Percentiles rank a stretch among this genome's conserved stretches.
These are phyloP conservation scores for Pseudogymnoascus sp. DNA, from an alignment of 2,329 filamentous ascomycete species.

Conservation along the genomic window DNA sequence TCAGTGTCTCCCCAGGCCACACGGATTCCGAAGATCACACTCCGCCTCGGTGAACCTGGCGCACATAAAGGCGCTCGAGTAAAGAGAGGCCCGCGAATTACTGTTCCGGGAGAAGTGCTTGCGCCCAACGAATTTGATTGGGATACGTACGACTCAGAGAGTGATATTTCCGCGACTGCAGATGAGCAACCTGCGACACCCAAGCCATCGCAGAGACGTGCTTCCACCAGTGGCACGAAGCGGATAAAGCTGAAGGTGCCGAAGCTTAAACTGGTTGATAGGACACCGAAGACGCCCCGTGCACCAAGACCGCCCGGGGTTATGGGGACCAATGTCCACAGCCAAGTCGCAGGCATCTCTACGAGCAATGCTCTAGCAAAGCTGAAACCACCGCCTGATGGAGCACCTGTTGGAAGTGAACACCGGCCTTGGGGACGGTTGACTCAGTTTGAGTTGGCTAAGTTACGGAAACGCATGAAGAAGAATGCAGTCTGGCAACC, in stretches of 20 bases:
- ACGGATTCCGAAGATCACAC: constrained; percentile 41
- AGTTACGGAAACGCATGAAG: constrained; percentile 79
- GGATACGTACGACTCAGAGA: constrained; percentile 42
- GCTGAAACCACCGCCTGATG: constrained; percentile 51
- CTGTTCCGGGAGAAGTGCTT: constrained; percentile 58
- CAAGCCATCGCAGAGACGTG: constrained; percentile 20
- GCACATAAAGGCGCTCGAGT: constrained; percentile 21
- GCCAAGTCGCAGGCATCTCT: constrained; percentile 30
- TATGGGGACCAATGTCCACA: constrained; percentile 31
- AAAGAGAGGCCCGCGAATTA: constrained; percentile 47
- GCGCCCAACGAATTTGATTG: constrained; percentile 60
- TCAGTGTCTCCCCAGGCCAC: constrained; percentile 48
- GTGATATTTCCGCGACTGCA: constrained; percentile 21
- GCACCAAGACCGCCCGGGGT: constrained; percentile 26
- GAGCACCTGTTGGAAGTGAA: constrained; percentile 53
- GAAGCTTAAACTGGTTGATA: constrained; percentile 14
- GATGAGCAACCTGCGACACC: constrained; percentile 29
- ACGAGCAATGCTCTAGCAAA: constrained; percentile 30
- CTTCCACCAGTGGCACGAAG: constrained; percentile 13
- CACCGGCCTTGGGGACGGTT: constrained; percentile 57
- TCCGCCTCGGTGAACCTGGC: constrained; percentile 35
- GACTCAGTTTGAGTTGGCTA: constrained; percentile 57
- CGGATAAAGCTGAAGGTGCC: constrained; percentile 14
- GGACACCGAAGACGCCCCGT: constrained; percentile 23
- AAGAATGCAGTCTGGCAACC: constrained; percentile 83